Evolutionary conservation across 441 rosid species (phyloP).

Genomic region (Bruguiera hainesii): DNA sequence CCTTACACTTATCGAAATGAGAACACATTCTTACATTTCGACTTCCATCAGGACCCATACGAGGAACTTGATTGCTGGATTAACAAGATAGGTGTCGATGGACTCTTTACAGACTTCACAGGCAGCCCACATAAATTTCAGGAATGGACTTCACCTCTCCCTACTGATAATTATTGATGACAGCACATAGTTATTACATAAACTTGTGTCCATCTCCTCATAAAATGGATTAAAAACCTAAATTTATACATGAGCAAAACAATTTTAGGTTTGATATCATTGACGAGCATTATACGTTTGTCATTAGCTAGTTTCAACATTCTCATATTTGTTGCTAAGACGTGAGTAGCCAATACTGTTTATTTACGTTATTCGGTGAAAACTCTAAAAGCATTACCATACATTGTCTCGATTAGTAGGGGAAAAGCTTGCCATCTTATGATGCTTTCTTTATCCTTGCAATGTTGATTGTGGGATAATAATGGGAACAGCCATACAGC

Average conservation of each 20-base stretch:
- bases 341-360: too few species aligned
- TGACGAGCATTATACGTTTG: too few species aligned
- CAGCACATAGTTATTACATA: constrained; percentile 35
- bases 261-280: too few species aligned
- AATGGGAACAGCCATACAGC: too few species aligned
- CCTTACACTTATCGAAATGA: constrained; percentile 88
- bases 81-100: constrained; percentile 77
- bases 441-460: too few species aligned
- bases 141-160: constrained; percentile 52
- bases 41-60: constrained; percentile 75
- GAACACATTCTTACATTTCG: constrained; percentile 53
- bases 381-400: too few species aligned
- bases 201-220: constrained; percentile 34
- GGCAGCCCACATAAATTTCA: constrained; percentile 74
- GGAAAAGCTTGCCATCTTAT: too few species aligned
- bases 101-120: constrained; percentile 90
- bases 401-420: too few species aligned
- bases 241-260: background rate
- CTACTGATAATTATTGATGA: constrained; percentile 16
- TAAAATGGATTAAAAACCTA: constrained; percentile 11
- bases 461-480: too few species aligned
- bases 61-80: constrained; percentile 78
- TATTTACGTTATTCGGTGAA: too few species aligned
- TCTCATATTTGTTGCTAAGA: too few species aligned
- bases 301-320: too few species aligned